Base-by-base conservation (phyloP, 116 monocot species). In the Zostera marina region DNA sequence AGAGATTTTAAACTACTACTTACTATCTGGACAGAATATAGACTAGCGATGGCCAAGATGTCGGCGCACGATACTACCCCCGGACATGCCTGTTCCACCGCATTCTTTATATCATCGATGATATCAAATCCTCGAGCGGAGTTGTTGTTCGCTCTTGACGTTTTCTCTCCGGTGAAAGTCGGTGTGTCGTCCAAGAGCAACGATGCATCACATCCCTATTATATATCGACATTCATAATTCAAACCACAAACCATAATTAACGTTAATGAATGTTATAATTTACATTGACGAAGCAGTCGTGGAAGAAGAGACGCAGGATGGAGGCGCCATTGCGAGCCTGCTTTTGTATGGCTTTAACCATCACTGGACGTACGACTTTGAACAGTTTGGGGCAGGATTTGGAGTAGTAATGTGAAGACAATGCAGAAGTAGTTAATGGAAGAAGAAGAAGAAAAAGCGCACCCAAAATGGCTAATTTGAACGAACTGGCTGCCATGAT, bases 221-320 rank as follows among this genome's bases (percentile, higher is more conserved):
- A 9, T 22, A 23, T 1, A 59, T 2, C 25, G 13, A 12, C 26
- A 38, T 17, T 11, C 13, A 26, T 47, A 62, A 13, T 11, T 11
- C 9, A 16, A n/a, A 7, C 6, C 42, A 43, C 11, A 32, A 41
- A 14, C 10, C 4, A 0, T 14, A 40, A 15, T 14, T n/a, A 58
- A 41, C 15, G 15, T 58, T 41, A 10, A 12, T 22, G 21, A 20
- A 32, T 22, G 32, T 16, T 14, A 16, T n/a, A n/a, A n/a, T n/a
- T 58, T 43, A 65, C 88, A 40, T 88, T 73, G 8, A 83, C 83
- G 58, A 88, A 88, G 73, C 88, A 88, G 54, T 88, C 88, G 51
- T 88, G 88, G 68, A 83, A 88, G 66, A 77, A 80, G 65, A 88
- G 75, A 2, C 88, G 77, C 49, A 88, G 73, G 22, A 88, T 75